Conservation (phyloP, 495 filamentous ascomycete species). For the Recurvomyces mirabilis region DNA sequence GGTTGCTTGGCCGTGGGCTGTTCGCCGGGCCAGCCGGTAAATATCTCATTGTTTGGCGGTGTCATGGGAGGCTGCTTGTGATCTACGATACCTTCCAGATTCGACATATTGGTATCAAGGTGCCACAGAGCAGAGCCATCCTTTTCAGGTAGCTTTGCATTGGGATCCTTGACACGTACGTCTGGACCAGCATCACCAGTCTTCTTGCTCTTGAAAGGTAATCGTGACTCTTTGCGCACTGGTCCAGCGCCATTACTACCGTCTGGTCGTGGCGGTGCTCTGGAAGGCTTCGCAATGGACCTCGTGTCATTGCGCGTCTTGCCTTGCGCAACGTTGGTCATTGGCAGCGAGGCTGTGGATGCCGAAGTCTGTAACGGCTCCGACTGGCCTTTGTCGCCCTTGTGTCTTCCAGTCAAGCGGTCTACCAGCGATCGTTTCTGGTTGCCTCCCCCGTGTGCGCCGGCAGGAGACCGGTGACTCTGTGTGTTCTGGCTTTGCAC, state of each 20-base stretch:
- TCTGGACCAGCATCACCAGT: constrained; percentile 13
- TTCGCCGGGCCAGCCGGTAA: constrained; percentile 40
- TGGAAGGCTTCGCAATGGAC: constrained; percentile 13
- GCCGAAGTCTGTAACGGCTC: constrained; percentile 9
- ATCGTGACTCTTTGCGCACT: constrained; percentile 12
- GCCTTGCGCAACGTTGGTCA: not conserved
- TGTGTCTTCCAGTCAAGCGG: constrained; percentile 48
- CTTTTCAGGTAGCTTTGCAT: constrained; percentile 12
- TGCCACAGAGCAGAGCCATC: constrained; percentile 40
- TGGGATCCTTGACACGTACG: constrained; percentile 25
- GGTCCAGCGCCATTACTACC: constrained; percentile 1
- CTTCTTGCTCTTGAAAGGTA: constrained; percentile 20
- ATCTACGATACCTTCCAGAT: constrained; percentile 76
- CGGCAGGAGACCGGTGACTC: constrained; percentile 23
- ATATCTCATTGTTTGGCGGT: constrained; percentile 48
- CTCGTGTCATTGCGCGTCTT: constrained; percentile 19
- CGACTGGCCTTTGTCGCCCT: constrained; percentile 46
- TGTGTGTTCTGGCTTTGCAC: constrained; percentile 25
- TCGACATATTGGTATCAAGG: constrained; percentile 71
- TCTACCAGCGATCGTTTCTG: constrained; percentile 60
- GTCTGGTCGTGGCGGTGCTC: constrained; percentile 2
- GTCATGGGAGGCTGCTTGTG: constrained; percentile 46
- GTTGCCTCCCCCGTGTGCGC: constrained; percentile 25
- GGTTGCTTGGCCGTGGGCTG: constrained; percentile 25
- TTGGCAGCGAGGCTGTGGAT: constrained; percentile 13